Conservation (phyloP, 2,329 filamentous ascomycete genomes). For the Aureobasidium vineae region DNA sequence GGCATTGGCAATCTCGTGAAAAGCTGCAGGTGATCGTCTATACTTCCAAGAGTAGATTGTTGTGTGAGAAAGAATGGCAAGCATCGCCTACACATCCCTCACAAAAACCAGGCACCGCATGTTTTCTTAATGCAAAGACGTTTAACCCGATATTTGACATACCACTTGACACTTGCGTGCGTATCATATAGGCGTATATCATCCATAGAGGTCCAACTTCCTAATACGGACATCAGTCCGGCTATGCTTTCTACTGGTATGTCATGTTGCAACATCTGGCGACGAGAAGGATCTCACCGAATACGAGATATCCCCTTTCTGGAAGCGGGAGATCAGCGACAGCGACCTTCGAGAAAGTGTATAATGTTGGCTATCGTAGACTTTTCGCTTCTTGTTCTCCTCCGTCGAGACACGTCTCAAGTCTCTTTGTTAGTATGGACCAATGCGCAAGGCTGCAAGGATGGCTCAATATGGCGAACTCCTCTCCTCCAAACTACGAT, state of each 20-base stretch:
- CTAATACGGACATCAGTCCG: not conserved
- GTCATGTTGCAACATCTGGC: not conserved
- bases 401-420: slow-evolving; percentile 1
- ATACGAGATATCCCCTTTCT: slow-evolving; percentile 11
- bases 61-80: not conserved
- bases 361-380: not conserved
- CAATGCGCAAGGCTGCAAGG: not conserved
- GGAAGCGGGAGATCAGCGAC: slow-evolving; percentile 23
- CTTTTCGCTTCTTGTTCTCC: not conserved
- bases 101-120: not conserved
- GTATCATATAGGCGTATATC: not conserved
- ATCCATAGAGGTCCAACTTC: not conserved
- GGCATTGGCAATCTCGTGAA: not conserved
- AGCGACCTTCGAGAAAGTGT: not conserved
- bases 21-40: not conserved
- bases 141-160: not conserved
- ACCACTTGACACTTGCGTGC: not conserved
- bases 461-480: no score
- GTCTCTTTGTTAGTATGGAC: not conserved
- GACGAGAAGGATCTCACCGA: not conserved
- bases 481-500: not conserved
- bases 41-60: not conserved
- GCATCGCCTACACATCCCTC: slow-evolving; percentile 1
- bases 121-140: not conserved
- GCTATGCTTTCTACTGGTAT: not conserved